phyloP scores from a whole-genome alignment of 768 basidiomycete species.

The Sarcomyxa edulis region DNA sequence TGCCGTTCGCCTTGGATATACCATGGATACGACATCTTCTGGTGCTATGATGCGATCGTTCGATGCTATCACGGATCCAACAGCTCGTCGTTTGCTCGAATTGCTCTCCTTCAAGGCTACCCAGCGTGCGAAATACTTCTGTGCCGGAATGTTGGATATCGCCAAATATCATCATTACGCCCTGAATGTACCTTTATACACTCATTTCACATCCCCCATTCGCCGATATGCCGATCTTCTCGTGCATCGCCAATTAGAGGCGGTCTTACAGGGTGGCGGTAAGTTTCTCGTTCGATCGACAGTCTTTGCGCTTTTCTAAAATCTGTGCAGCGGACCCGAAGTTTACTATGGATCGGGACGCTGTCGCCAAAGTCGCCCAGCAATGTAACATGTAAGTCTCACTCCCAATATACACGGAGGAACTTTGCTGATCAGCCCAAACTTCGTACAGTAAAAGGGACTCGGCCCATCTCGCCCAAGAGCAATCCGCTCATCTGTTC shows the following conservation, averaged over 20 bases:
- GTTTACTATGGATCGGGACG: conserved; percentile 96
- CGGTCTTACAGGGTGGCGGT: conserved; percentile 72
- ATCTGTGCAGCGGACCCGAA: conserved; percentile 80
- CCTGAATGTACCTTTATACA: conserved; percentile 86
- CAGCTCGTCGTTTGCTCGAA: conserved; percentile 74
- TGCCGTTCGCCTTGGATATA: conserved; percentile 77
- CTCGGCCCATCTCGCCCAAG: conserved; percentile 87
- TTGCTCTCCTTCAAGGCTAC: conserved; percentile 88
- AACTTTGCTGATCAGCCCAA: no score
- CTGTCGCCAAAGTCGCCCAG: conserved; percentile 95
- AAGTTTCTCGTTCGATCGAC: conserved; percentile 16
- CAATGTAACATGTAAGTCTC: conserved; percentile 88
- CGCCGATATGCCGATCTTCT: conserved; percentile 91
- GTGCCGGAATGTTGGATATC: conserved; percentile 98
- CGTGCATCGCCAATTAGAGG: conserved; percentile 95
- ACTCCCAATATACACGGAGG: neutral
- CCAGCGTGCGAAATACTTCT: conserved; percentile 96
- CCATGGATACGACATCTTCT: conserved; percentile 74
- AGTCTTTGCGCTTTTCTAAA: no score
- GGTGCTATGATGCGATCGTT: conserved; percentile 84
- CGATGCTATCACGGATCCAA: conserved; percentile 64
- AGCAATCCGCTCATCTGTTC: conserved; percentile 94
- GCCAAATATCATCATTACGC: conserved; percentile 96
- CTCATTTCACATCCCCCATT: conserved; percentile 90
- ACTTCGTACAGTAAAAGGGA: conserved; percentile 68